These are phyloP conservation scores for Serendipita indica DNA, from an alignment of 768 basidiomycete species.

Conservation along the genomic window DNA sequence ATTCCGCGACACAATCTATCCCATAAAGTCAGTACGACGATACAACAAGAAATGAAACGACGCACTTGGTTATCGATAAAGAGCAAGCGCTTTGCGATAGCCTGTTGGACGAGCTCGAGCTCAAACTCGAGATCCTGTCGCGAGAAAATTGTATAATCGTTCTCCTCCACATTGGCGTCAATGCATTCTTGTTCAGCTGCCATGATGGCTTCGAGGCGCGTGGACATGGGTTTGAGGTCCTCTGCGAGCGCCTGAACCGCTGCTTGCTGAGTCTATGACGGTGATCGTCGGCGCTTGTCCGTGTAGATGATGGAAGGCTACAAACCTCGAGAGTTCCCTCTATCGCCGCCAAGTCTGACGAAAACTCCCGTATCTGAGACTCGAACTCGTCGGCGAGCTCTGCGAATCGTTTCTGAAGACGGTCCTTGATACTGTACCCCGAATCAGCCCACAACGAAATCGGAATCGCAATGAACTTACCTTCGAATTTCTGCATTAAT, in stretches of 20 bases:
- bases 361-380: conserved; percentile 45
- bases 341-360: conserved; percentile 55
- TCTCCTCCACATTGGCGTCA: conserved; percentile 89
- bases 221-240: conserved; percentile 23
- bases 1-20: conserved; percentile 80
- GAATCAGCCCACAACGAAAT: background rate
- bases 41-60: background rate
- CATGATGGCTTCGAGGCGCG: conserved; percentile 30
- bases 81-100: conserved; percentile 75
- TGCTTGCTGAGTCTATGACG: conserved; percentile 57
- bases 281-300: conserved; percentile 5
- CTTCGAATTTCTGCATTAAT: conserved; percentile 85
- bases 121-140: conserved; percentile 84
- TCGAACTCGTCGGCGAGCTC: conserved; percentile 65
- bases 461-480: conserved; percentile 30
- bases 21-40: background rate
- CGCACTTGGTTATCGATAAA: conserved; percentile 92
- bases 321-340: conserved; percentile 62
- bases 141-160: conserved; percentile 87
- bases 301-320: conserved; percentile 3
- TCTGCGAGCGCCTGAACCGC: conserved; percentile 46
- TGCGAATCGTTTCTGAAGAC: conserved; percentile 62
- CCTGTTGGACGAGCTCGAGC: conserved; percentile 64
- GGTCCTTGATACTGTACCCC: conserved; percentile 57
- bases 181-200: conserved; percentile 60